These are phyloP conservation scores for Metschnikowia baotianmanensis DNA, from an alignment of 805 yeast species.

Conservation along the genomic window DNA sequence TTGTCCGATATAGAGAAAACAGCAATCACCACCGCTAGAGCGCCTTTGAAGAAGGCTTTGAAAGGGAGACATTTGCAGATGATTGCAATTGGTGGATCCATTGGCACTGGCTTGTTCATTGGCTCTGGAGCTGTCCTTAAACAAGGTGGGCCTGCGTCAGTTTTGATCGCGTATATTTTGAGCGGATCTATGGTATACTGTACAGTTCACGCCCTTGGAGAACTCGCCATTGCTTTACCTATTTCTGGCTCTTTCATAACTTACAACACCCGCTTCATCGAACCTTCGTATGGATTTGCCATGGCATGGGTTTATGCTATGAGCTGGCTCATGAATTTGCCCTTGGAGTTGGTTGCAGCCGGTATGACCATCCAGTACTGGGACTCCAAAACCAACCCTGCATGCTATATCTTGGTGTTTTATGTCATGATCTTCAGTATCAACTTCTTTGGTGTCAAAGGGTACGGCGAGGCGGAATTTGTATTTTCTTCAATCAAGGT, in stretches of 20 bases:
- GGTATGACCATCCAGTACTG: conserved; percentile 55
- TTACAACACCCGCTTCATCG: conserved; percentile 61
- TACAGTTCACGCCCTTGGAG: conserved; percentile 44
- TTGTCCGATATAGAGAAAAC: conserved; percentile 44
- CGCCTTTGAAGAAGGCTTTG: conserved; percentile 61
- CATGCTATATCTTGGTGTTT: too few species aligned
- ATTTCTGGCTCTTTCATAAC: conserved; percentile 50
- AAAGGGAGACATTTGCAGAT: too few species aligned
- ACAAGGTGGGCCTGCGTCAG: conserved; percentile 73
- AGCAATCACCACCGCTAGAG: conserved; percentile 48
- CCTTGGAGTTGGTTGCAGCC: conserved; percentile 65
- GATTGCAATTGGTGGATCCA: too few species aligned
- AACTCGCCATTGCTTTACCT: conserved; percentile 53
- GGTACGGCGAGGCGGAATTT: conserved; percentile 57
- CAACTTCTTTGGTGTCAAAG: conserved; percentile 17
- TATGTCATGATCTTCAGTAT: conserved; percentile 42
- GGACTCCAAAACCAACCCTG: conserved; percentile 50
- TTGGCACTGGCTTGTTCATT: too few species aligned
- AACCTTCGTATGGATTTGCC: conserved; percentile 70
- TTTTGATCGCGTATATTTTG: conserved; percentile 37
- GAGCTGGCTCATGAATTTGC: conserved; percentile 53
- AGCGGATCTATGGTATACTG: conserved; percentile 31
- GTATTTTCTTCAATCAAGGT: conserved; percentile 65
- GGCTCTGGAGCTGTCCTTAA: too few species aligned
- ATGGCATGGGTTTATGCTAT: conserved; percentile 69